Conservation (phyloP, 2,329 filamentous ascomycete species). For the Cercospora zeae-maydis region DNA sequence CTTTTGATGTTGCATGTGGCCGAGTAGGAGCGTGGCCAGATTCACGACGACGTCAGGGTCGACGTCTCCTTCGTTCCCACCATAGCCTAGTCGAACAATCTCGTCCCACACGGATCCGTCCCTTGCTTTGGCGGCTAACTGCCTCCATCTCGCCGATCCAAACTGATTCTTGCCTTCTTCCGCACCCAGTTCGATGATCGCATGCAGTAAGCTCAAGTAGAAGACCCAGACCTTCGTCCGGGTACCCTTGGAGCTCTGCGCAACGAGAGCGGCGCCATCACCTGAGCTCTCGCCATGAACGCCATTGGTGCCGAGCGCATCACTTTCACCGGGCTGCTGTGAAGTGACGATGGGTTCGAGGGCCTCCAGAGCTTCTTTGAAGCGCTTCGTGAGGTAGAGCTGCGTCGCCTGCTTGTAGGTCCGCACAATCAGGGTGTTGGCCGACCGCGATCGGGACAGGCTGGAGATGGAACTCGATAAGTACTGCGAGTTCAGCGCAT, state of each 20-base stretch:
- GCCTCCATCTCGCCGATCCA: slow-evolving; percentile 79
- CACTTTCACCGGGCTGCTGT: slow-evolving; percentile 28
- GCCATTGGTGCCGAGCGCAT: slow-evolving; percentile 28
- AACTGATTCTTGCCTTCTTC: slow-evolving; percentile 89
- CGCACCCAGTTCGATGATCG: slow-evolving; percentile 79
- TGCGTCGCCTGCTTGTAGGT: slow-evolving; percentile 92
- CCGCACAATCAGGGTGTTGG: slow-evolving; percentile 74
- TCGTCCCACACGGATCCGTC: slow-evolving; percentile 95
- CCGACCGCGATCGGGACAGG: slow-evolving; percentile 63
- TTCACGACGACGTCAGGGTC: slow-evolving; percentile 94
- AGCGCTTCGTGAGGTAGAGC: slow-evolving; percentile 86
- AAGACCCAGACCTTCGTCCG: slow-evolving; percentile 96
- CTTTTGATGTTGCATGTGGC: slow-evolving; percentile 79
- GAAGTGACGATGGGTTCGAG: slow-evolving; percentile 77
- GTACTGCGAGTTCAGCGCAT: slow-evolving; percentile 53
- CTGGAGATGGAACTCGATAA: slow-evolving; percentile 68
- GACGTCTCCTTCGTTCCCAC: slow-evolving; percentile 81
- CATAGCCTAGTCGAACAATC: slow-evolving; percentile 81
- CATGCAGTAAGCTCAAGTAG: slow-evolving; percentile 89
- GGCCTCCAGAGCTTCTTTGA: slow-evolving; percentile 83
- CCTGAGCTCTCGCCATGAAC: slow-evolving; percentile 8
- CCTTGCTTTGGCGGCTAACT: slow-evolving; percentile 75
- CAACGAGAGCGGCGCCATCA: slow-evolving; percentile 61
- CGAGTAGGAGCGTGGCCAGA: slow-evolving; percentile 82
- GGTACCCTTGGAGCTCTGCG: slow-evolving; percentile 73